phyloP scores from a whole-genome alignment of 2,329 filamentous ascomycete species.

The Exophiala aquamarina region DNA sequence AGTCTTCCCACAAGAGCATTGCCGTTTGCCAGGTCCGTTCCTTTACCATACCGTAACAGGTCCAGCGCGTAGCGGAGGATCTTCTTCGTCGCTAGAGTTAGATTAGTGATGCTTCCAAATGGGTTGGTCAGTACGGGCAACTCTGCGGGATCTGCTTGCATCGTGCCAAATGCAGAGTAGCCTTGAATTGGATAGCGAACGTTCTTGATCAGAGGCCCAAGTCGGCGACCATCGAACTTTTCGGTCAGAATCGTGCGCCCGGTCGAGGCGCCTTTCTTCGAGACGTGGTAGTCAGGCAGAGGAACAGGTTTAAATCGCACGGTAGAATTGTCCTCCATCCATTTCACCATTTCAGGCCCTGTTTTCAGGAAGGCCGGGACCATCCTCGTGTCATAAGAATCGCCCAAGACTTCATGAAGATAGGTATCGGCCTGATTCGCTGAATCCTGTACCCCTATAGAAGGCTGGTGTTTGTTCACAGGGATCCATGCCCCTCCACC shows the following conservation, averaged over 20 bases:
- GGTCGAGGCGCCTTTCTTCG: constrained; percentile 7
- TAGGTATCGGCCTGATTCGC: constrained; percentile 5
- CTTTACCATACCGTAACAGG: constrained; percentile 9
- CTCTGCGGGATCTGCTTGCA: constrained; percentile 14
- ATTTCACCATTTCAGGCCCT: constrained; percentile 4
- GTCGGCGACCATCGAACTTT: constrained; percentile 9
- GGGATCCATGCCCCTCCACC: constrained; percentile 40
- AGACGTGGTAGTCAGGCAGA: constrained; percentile 11
- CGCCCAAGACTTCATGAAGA: constrained; percentile 12
- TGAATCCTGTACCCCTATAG: constrained; percentile 5
- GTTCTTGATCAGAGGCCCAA: constrained; percentile 7
- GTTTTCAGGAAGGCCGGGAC: constrained; percentile 10
- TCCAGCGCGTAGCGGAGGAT: constrained; percentile 3
- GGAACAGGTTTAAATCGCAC: constrained; percentile 9
- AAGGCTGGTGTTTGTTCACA: constrained; percentile 26
- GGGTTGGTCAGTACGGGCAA: constrained; percentile 6
- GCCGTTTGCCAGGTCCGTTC: constrained; percentile 12
- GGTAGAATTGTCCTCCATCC: constrained; percentile 9
- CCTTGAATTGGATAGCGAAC: constrained; percentile 12
- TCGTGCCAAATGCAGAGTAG: constrained; percentile 11
- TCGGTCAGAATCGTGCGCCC: constrained; percentile 8
- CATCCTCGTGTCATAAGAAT: constrained; percentile 31
- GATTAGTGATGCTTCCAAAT: constrained; percentile 4
- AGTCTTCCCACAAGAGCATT: constrained; percentile 15
- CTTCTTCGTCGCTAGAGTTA: constrained; percentile 3